phyloP scores from a whole-genome alignment of 345 rosid genomes.

The Firmiana major region DNA sequence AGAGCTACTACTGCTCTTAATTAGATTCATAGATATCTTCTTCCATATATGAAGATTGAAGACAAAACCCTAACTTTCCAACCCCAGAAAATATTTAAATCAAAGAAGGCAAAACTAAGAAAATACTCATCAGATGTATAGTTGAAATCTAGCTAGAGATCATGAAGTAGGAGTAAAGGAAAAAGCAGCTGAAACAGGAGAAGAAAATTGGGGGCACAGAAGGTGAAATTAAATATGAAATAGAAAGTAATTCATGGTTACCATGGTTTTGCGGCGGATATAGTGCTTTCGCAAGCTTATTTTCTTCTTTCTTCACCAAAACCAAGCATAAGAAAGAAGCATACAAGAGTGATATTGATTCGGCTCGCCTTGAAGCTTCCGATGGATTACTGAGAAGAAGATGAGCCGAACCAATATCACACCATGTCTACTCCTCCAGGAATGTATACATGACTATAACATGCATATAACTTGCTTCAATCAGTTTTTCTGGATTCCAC shows the following conservation, averaged over 20 bases:
- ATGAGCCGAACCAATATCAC: constrained; percentile 40
- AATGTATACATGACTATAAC: not conserved
- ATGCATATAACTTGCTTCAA: not conserved
- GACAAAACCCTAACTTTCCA: not conserved
- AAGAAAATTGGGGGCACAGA: not conserved
- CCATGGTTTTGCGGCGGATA: not conserved
- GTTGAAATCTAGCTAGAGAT: not conserved
- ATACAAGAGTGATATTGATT: constrained; percentile 42
- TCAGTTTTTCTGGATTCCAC: not conserved
- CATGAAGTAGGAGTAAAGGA: no score
- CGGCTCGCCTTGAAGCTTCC: constrained; percentile 28
- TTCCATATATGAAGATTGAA: not conserved
- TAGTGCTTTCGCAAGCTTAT: not conserved
- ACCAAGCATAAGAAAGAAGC: constrained; percentile 4
- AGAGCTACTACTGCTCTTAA: no score
- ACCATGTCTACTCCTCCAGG: constrained; percentile 27
- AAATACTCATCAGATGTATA: not conserved
- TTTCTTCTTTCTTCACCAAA: not conserved
- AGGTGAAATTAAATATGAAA: not conserved
- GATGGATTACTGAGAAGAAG: not conserved
- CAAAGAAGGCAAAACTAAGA: not conserved
- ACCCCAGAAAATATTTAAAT: not conserved
- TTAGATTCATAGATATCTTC: not conserved
- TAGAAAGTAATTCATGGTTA: not conserved
- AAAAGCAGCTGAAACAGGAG: not conserved